phyloP scores from a whole-genome alignment of 768 basidiomycete species.

The Tulasnella sp. region DNA sequence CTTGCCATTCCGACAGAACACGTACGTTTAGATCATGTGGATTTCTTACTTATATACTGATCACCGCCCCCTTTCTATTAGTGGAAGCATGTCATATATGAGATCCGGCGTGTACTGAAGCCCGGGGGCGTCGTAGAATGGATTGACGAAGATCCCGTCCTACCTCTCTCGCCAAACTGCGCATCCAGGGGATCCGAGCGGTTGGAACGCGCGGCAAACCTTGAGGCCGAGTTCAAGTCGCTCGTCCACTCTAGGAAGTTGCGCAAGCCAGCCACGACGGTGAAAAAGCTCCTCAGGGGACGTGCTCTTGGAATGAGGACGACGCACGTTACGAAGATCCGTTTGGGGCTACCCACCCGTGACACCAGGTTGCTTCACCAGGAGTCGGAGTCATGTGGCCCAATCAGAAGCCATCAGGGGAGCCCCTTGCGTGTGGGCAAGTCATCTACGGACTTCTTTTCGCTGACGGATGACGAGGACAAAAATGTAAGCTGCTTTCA shows the following conservation, averaged over 20 bases:
- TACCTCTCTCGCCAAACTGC: neutral
- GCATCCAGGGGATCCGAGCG: neutral
- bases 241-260: neutral
- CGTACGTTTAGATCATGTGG: neutral
- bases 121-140: conserved; percentile 51
- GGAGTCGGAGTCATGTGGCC: neutral
- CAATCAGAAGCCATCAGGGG: neutral
- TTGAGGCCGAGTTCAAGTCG: neutral
- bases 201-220: neutral
- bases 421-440: neutral
- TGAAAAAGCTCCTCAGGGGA: neutral
- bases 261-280: neutral
- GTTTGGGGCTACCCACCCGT: neutral
- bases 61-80: no score
- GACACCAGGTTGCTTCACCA: neutral
- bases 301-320: neutral
- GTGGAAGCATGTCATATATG: conserved; percentile 49
- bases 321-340: neutral
- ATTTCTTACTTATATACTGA: conserved; percentile 18
- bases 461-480: neutral
- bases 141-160: conserved; percentile 12
- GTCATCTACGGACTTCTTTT: neutral
- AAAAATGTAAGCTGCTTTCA: neutral
- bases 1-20: conserved; percentile 45
- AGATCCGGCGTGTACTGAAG: conserved; percentile 51